Base-by-base conservation (phyloP, 1,139 yeast genomes). In the Blastobotrys capitulatus region DNA sequence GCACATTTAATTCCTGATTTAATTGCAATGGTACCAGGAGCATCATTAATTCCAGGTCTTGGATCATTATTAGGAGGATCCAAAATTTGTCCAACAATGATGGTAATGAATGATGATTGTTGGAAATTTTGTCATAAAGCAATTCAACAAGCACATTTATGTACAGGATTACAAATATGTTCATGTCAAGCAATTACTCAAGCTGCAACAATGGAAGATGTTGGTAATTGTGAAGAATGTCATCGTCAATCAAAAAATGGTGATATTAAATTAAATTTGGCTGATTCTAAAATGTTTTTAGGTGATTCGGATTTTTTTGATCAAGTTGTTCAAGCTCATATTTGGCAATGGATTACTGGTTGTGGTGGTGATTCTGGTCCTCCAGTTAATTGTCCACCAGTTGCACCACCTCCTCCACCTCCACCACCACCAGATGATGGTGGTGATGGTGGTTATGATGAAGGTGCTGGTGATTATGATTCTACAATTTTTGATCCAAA, bases 91-190 rank as follows among this genome's bases (percentile, higher is more conserved):
- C 34, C 51, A 22, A 25, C 42, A 22, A 45, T 32, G 40, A 15
- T 5, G 8, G n/a, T 38, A 26, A 26, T 50, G 12, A 54, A 47
- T 18, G 46, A 44, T 32, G 57, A 57, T 31, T 59, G 62, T 48
- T 57, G 59, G 59, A 47, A 53, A 16, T 51, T 56, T 27, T 59
- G 63, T 44, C 53, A 58, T 40, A 47, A 52, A 42, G 57, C 58
- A 27, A 49, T 56, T 18, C 47, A 52, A 10, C 49, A 48, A 36
- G 45, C 57, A 4, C 43, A 46, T 16, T 27, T 50, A 19, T 58
- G 61, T 22, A 27, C 45, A 27, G 48, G 48, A 5, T 18, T 40
- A 18, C 40, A 35, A 3, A 2, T 46, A 13, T 46, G 48, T 40
- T 27, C 26, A 6, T 41, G 52, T 35, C 43, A 40, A 34, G 27